Evolutionary conservation across 164 flowering plant species (phyloP).

Genomic region (Liriodendron chinense): DNA sequence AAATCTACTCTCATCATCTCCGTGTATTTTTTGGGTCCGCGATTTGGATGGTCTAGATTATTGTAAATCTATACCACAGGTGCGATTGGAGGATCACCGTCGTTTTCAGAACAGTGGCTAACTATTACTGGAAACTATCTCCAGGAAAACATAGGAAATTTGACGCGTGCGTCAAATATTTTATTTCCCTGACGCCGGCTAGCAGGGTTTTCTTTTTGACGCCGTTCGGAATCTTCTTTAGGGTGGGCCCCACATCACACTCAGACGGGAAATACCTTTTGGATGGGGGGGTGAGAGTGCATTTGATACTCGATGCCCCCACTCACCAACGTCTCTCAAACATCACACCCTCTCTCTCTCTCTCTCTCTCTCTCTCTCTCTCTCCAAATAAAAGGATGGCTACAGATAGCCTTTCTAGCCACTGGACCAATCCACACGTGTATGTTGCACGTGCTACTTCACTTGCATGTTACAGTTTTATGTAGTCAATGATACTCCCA

Average conservation of each 20-base stretch:
- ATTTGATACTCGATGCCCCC: slow-evolving; percentile 18
- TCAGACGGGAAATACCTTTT: slow-evolving; percentile 25
- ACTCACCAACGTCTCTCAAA: slow-evolving; percentile 13
- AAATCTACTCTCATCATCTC: too few relatives aligned
- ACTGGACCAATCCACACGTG: background rate
- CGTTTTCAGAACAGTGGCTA: too few relatives aligned
- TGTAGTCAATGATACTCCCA: background rate
- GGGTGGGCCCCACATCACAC: slow-evolving; percentile 14
- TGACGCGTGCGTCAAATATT: slow-evolving; percentile 1
- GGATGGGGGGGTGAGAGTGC: slow-evolving; percentile 8
- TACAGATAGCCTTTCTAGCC: background rate
- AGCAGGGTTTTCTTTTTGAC: slow-evolving; percentile 10
- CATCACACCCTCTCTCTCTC: background rate
- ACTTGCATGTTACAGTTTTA: background rate
- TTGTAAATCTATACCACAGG: too few relatives aligned
- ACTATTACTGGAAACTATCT: too few relatives aligned
- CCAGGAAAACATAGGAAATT: background rate
- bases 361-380: background rate
- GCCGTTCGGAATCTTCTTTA: slow-evolving; percentile 15
- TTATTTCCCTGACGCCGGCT: slow-evolving; percentile 4
- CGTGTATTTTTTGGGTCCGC: too few relatives aligned
- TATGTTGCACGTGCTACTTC: background rate
- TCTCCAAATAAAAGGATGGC: background rate
- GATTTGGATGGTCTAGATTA: too few relatives aligned
- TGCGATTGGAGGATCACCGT: too few relatives aligned